Evolutionary conservation across 73 alveolate genomes (phyloP).

Genomic region (Breviolum minutum): DNA sequence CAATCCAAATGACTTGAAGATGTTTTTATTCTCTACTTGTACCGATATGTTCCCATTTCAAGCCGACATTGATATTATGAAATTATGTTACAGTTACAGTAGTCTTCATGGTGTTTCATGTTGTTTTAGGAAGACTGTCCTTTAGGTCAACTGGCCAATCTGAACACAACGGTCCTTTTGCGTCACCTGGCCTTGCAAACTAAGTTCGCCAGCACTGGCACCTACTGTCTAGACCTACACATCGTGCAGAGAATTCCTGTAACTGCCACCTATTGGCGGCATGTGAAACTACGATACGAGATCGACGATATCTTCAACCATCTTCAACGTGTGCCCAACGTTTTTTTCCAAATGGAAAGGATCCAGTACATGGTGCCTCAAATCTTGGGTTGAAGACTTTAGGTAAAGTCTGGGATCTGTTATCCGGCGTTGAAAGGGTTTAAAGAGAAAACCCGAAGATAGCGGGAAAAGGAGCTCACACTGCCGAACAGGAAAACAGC

Average conservation of each 20-base stretch:
- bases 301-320: background rate
- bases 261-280: slow-evolving; percentile 26
- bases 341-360: background rate
- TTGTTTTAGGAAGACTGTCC: no score
- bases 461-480: no score
- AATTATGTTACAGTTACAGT: no score
- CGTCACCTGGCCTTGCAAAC: background rate
- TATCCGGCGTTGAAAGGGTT: slow-evolving; percentile 25
- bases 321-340: background rate
- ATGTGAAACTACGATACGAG: slow-evolving; percentile 34
- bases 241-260: background rate
- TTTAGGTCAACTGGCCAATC: no score
- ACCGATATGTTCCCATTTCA: no score
- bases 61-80: no score
- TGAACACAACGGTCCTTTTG: no score
- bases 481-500: no score
- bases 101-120: no score
- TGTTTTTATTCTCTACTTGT: no score
- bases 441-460: background rate
- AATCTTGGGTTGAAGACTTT: background rate
- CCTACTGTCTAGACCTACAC: slow-evolving; percentile 29
- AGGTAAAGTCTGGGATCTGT: background rate
- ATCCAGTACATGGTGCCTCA: background rate
- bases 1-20: no score
- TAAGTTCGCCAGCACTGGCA: background rate